Conservation (phyloP, 495 filamentous ascomycete species). For the Penicillium bovifimosum region DNA sequence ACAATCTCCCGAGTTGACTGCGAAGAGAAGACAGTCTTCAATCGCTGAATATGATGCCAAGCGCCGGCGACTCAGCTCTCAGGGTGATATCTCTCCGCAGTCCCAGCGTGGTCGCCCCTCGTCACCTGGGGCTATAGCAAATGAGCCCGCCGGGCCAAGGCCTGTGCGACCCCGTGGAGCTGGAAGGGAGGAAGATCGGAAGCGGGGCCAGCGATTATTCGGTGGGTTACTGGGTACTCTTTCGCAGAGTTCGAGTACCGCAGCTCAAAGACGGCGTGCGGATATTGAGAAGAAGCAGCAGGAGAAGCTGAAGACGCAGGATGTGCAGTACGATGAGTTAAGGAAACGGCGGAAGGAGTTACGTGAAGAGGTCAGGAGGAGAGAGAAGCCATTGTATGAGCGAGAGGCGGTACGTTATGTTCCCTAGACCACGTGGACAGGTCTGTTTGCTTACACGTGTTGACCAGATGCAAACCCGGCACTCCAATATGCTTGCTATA, state of each 20-base stretch:
- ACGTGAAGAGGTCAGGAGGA: constrained; percentile 52
- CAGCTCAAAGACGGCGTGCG: constrained; percentile 69
- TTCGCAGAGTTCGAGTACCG: constrained; percentile 63
- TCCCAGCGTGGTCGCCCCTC: constrained; percentile 11
- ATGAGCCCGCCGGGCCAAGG: constrained; percentile 35
- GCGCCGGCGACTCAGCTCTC: constrained; percentile 45
- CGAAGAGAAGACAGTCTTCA: constrained; percentile 57
- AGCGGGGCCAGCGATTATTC: constrained; percentile 83
- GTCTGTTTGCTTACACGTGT: background rate
- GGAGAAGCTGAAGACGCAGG: constrained; percentile 71
- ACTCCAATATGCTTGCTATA: constrained; percentile 63
- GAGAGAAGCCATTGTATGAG: constrained; percentile 72
- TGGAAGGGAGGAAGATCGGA: constrained; percentile 66
- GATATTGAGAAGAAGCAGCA: constrained; percentile 90
- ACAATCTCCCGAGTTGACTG: constrained; percentile 27
- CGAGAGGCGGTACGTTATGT: constrained; percentile 62
- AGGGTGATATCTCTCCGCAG: constrained; percentile 23
- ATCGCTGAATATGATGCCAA: constrained; percentile 50
- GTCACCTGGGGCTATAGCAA: constrained; percentile 8
- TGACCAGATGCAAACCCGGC: constrained; percentile 70
- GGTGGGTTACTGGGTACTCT: constrained; percentile 83
- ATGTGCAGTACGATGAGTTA: constrained; percentile 63
- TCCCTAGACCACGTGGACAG: background rate
- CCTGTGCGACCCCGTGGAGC: constrained; percentile 37
- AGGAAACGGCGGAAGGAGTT: constrained; percentile 59